phyloP scores from a whole-genome alignment of 257 asterid species.

The Craterostigma plantagineum region DNA sequence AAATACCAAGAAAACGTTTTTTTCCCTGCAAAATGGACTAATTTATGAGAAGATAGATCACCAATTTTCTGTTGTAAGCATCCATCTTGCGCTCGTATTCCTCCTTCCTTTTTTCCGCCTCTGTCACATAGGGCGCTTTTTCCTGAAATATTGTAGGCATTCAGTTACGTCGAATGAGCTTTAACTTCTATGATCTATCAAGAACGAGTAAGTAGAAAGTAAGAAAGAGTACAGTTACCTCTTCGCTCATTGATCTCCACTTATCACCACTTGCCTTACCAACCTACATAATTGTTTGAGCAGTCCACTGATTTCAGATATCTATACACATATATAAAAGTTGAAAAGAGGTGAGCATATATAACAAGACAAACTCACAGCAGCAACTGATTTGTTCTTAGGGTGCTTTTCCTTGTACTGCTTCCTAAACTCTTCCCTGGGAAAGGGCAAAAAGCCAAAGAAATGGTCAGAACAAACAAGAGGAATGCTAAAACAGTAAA shows the following conservation, averaged over 20 bases:
- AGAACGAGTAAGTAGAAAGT: not conserved
- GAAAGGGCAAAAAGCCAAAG: no score
- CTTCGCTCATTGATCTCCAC: conserved; percentile 41
- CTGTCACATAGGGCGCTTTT: conserved; percentile 25
- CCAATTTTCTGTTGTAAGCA: conserved; percentile 39
- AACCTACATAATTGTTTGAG: conserved; percentile 18
- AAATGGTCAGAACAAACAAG: not conserved
- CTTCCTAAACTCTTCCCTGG: conserved; percentile 52
- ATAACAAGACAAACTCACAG: conserved; percentile 18
- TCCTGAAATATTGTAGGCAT: conserved; percentile 16
- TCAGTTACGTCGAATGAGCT: not conserved
- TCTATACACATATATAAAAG: not conserved
- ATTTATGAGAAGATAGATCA: conserved; percentile 1
- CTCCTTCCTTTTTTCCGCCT: conserved; percentile 28
- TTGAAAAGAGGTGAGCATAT: not conserved
- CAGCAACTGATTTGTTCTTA: conserved; percentile 51
- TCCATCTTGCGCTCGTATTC: conserved; percentile 27
- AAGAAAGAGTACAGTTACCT: conserved; percentile 16
- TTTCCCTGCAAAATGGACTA: no score
- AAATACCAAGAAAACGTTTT: not conserved
- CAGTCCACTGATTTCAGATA: not conserved
- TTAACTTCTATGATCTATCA: no score
- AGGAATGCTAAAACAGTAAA: not conserved
- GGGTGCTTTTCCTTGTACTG: conserved; percentile 46
- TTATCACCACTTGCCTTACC: conserved; percentile 56